Percentiles rank a stretch among this genome's conserved stretches.
These are phyloP conservation scores for Colletotrichum paranaense DNA, from an alignment of 2,329 filamentous ascomycete genomes.

Conservation along the genomic window DNA sequence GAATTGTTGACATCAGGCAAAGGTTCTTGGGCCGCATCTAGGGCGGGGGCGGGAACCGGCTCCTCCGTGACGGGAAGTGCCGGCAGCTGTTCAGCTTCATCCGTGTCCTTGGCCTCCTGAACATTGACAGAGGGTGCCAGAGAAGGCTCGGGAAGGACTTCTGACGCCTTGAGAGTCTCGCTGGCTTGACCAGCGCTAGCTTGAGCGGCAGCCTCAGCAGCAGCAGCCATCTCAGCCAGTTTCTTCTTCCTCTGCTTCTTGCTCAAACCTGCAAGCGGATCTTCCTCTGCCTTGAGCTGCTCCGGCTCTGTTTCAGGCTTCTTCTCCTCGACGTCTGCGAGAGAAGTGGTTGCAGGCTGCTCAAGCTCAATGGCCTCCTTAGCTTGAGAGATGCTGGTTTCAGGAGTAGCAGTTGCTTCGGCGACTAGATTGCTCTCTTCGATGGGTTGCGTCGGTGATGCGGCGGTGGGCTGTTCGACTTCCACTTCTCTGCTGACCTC, in stretches of 20 bases:
- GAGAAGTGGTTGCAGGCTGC: not conserved
- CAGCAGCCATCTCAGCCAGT: not conserved
- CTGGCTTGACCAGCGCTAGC: not conserved
- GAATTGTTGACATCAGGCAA: not conserved
- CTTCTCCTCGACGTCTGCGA: not conserved
- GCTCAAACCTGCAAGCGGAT: constrained; percentile 10
- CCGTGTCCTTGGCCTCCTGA: not conserved
- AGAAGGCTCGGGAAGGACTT: constrained; percentile 4
- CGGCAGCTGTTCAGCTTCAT: not conserved
- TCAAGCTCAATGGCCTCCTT: not conserved
- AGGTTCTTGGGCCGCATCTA: not conserved
- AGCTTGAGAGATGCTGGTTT: not conserved
- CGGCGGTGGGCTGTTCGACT: not conserved
- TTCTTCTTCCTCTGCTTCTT: constrained; percentile 1
- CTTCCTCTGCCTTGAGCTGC: constrained; percentile 36
- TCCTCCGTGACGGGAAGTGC: not conserved
- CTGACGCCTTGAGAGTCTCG: not conserved
- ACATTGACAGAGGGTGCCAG: not conserved
- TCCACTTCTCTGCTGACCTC: not conserved
- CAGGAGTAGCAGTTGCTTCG: not conserved
- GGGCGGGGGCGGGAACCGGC: not conserved
- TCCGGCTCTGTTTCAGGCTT: constrained; percentile 18
- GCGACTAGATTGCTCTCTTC: not conserved
- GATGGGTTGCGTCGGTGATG: not conserved
- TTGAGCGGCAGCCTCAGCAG: not conserved